Base-by-base conservation (phyloP, 2,329 filamentous ascomycete genomes). In the Tetracladium maxilliforme region DNA sequence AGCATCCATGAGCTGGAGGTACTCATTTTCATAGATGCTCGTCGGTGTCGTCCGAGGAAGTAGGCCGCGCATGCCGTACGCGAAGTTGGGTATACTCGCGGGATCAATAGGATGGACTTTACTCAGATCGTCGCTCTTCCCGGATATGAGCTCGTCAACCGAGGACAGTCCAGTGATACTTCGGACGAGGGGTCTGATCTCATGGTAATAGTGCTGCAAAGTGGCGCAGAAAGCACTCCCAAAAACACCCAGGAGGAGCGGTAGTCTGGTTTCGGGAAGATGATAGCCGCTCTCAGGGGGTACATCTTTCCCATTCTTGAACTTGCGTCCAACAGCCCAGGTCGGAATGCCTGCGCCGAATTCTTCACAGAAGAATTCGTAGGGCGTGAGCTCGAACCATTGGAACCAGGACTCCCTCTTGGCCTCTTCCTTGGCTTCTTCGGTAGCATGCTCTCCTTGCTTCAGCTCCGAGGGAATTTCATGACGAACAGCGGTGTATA, bases 161-260 rank as follows among this genome's bases (percentile, higher is more conserved):
- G 77, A 65, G 7, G 60, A 60, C 34, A 94, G 78, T 0, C 84
- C 84, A 5, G 72, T 64, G 13, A 93, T 53, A 9, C 73, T 74
- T 36, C 67, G 70, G 12, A 95, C 59, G 6, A 92, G 49, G 0
- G 90, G 90, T n/a, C 79, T 68, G 23, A 95, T 67, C 49, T 98
- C 90, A 34, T 78, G 81, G 52, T 95, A 95, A 47, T 98, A 98
- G 48, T 95, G 90, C 21, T 81, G 87, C 1, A 98, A 56, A 0
- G 90, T 95, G 1, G 90, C 90, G 40, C 90, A 95, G 44, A 98
- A 95, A 4, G 90, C 90, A 37, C 80, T 92, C 2, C 90, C 90
- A 63, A 90, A 98, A n/a, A 95, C 77, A 0, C 90, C 90, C 58
- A 98, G 70, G 23, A 95, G 61, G 6, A 90, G 60, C 1, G 87